Evolutionary conservation across 2,329 filamentous ascomycete genomes (phyloP).

Genomic region (Fusarium marasasianum): DNA sequence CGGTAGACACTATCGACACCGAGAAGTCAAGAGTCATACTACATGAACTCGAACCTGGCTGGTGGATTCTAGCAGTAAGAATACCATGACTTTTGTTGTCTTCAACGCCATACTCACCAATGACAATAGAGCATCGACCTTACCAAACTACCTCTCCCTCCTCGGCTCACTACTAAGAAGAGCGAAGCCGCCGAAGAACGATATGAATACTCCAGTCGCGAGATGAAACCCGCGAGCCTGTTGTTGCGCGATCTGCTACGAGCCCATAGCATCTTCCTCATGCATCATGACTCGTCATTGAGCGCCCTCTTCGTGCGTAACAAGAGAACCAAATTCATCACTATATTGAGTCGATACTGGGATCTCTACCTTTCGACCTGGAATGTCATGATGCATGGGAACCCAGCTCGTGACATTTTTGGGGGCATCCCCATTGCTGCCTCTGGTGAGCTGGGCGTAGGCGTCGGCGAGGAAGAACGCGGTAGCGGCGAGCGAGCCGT

Average conservation of each 20-base stretch:
- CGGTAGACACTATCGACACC: conserved; percentile 89
- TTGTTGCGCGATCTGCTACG: conserved; percentile 83
- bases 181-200: conserved; percentile 53
- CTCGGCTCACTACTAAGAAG: conserved; percentile 56
- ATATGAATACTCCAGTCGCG: conserved; percentile 86
- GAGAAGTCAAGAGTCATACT: conserved; percentile 87
- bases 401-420: conserved; percentile 82
- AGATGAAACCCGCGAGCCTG: conserved; percentile 84
- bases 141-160: conserved; percentile 74
- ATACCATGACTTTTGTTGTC: background rate
- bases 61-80: conserved; percentile 93
- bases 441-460: conserved; percentile 90
- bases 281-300: conserved; percentile 85
- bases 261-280: conserved; percentile 83
- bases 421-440: conserved; percentile 88
- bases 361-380: conserved; percentile 74
- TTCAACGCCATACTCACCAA: conserved; percentile 1
- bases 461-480: conserved; percentile 94
- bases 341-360: conserved; percentile 84
- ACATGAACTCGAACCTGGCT: conserved; percentile 86
- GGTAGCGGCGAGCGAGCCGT: conserved; percentile 95
- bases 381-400: conserved; percentile 91
- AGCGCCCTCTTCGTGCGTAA: conserved; percentile 72
- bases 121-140: conserved; percentile 69
- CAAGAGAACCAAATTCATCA: conserved; percentile 74